Evolutionary conservation across 2,329 filamentous ascomycete species (phyloP).

Genomic region (Claviceps purpurea): DNA sequence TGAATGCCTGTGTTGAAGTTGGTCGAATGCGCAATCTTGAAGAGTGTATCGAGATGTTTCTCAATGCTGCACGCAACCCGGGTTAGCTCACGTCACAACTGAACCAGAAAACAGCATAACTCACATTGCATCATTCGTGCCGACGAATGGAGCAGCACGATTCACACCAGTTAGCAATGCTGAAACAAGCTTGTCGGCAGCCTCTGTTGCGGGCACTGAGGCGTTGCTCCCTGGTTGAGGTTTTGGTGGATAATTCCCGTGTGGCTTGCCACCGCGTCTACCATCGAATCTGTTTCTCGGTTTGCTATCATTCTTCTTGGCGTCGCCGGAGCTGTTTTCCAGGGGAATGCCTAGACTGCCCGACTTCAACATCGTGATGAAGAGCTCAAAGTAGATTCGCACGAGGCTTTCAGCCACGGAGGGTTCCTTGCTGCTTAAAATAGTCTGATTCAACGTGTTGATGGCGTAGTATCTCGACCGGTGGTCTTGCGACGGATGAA

Average conservation of each 20-base stretch:
- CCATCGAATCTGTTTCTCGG: constrained; percentile 14
- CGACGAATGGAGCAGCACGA: constrained; percentile 85
- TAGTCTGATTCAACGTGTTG: constrained; percentile 94
- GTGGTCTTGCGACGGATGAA: constrained; percentile 73
- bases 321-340: constrained; percentile 29
- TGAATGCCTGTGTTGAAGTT: constrained; percentile 99
- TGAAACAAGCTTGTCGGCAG: constrained; percentile 79
- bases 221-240: constrained; percentile 7
- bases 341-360: constrained; percentile 24
- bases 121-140: constrained; percentile 61
- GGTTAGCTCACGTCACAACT: constrained; percentile 7
- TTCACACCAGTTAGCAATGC: constrained; percentile 90
- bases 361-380: constrained; percentile 66
- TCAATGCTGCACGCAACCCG: constrained; percentile 48
- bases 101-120: constrained; percentile 13
- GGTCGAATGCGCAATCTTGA: constrained; percentile 89
- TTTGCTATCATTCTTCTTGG: constrained; percentile 7
- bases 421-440: constrained; percentile 74
- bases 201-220: constrained; percentile 48
- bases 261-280: constrained; percentile 11
- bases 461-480: constrained; percentile 92
- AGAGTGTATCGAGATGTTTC: constrained; percentile 83
- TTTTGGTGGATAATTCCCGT: background rate
- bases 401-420: constrained; percentile 68
- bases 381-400: constrained; percentile 84